Evolutionary conservation across 306 rosid species (phyloP).

Genomic region (Mimosa pudica): DNA sequence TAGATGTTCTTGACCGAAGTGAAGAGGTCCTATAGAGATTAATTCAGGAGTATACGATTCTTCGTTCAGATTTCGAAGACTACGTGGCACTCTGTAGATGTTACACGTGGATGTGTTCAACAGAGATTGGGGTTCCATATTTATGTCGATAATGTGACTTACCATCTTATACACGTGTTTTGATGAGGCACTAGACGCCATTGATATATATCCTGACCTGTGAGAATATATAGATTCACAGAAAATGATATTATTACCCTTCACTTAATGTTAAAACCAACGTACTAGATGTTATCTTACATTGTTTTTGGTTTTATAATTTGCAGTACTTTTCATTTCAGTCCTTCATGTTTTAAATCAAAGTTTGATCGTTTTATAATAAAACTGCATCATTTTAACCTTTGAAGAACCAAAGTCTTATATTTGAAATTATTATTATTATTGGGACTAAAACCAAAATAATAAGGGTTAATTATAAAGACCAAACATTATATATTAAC

Average conservation of each 20-base stretch:
- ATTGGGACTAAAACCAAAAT: too few relatives aligned
- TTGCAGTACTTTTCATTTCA: too few relatives aligned
- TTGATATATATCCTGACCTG: background rate
- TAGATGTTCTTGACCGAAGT: constrained; percentile 4
- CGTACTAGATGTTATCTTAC: too few relatives aligned
- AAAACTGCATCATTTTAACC: too few relatives aligned
- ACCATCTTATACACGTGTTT: background rate
- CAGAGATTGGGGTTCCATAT: background rate
- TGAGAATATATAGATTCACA: background rate
- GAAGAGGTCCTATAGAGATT: constrained; percentile 45
- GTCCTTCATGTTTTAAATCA: too few relatives aligned
- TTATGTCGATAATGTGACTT: constrained; percentile 24
- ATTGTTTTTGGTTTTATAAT: too few relatives aligned
- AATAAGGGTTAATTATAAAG: too few relatives aligned
- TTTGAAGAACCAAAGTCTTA: too few relatives aligned
- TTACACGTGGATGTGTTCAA: background rate
- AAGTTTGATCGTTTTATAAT: too few relatives aligned
- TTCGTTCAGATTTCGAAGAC: background rate
- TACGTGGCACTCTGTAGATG: constrained; percentile 7
- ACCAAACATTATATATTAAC: too few relatives aligned
- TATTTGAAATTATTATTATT: too few relatives aligned
- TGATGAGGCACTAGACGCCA: background rate
- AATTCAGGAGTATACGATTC: constrained; percentile 38
- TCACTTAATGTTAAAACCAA: background rate
- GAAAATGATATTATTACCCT: background rate